Evolutionary conservation across 306 rosid species (phyloP).

Genomic region (Nissolia schottii): DNA sequence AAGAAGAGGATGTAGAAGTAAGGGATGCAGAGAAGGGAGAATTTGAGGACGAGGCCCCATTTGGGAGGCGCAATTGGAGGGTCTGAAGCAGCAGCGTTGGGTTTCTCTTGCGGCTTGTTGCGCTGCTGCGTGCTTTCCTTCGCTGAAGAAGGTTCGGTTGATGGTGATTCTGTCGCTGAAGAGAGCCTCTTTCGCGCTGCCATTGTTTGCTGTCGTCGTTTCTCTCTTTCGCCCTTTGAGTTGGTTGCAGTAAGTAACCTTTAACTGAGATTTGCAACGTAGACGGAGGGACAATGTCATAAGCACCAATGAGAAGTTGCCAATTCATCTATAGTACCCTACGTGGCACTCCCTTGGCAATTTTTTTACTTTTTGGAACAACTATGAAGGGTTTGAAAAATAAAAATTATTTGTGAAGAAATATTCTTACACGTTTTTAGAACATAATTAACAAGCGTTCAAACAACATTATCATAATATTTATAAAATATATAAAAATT

Average conservation of each 20-base stretch:
- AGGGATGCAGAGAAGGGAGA: conserved; percentile 52
- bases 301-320: neutral
- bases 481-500: too few species aligned
- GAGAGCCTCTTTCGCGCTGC: conserved; percentile 68
- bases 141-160: conserved; percentile 23
- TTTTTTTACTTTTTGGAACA: too few species aligned
- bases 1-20: conserved; percentile 62
- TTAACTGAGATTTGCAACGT: neutral
- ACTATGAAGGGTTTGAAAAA: too few species aligned
- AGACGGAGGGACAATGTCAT: neutral
- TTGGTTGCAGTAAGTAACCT: neutral
- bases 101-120: conserved; percentile 29
- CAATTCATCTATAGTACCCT: neutral
- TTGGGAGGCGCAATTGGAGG: conserved; percentile 71
- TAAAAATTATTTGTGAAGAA: too few species aligned
- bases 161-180: conserved; percentile 21
- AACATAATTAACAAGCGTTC: too few species aligned
- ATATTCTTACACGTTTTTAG: too few species aligned
- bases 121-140: conserved; percentile 14
- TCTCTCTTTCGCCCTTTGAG: neutral
- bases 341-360: neutral
- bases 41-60: conserved; percentile 55
- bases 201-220: conserved; percentile 37
- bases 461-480: too few species aligned
- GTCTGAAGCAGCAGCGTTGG: neutral